These are phyloP conservation scores for Tylopilus orsonianus DNA, from an alignment of 1,284 basidiomycete species.

Conservation along the genomic window DNA sequence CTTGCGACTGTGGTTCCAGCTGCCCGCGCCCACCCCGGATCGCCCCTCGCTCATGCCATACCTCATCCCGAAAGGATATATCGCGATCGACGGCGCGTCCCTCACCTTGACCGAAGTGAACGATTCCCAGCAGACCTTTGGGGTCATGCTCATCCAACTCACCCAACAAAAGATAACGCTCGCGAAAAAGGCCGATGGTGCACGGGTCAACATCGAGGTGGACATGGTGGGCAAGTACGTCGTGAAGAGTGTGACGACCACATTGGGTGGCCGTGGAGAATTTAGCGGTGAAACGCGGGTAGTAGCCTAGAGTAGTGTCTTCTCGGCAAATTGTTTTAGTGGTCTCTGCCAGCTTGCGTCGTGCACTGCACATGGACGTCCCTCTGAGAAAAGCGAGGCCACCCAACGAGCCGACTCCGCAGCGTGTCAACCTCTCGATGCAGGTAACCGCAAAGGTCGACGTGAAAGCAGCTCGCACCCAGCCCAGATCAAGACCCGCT, in stretches of 20 bases:
- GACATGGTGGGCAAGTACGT: conserved; percentile 93
- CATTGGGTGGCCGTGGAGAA: conserved; percentile 74
- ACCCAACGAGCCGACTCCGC: not conserved
- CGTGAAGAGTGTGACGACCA: conserved; percentile 75
- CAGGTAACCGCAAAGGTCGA: conserved; percentile 46
- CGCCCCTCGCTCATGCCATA: conserved; percentile 75
- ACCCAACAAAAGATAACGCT: conserved; percentile 90
- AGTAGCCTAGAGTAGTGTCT: not conserved
- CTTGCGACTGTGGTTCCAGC: conserved; percentile 76
- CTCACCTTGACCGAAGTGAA: conserved; percentile 88
- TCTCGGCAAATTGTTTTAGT: conserved; percentile 10
- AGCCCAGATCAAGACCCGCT: conserved; percentile 39
- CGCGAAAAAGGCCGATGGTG: conserved; percentile 71
- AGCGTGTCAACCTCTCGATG: conserved; percentile 16
- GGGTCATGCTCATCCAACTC: conserved; percentile 94
- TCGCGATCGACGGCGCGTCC: conserved; percentile 93
- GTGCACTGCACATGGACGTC: conserved; percentile 35
- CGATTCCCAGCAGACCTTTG: conserved; percentile 71
- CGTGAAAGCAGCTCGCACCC: conserved; percentile 32
- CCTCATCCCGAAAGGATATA: conserved; percentile 95
- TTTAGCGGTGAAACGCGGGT: conserved; percentile 53
- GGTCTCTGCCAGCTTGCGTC: not conserved
- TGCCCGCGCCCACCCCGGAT: conserved; percentile 60
- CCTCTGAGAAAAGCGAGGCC: conserved; percentile 43
- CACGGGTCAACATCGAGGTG: conserved; percentile 92